Percentiles rank a stretch among this genome's conserved stretches.
phyloP scores from a whole-genome alignment of 2,329 filamentous ascomycete genomes.

The Pseudogymnoascus pannorum region DNA sequence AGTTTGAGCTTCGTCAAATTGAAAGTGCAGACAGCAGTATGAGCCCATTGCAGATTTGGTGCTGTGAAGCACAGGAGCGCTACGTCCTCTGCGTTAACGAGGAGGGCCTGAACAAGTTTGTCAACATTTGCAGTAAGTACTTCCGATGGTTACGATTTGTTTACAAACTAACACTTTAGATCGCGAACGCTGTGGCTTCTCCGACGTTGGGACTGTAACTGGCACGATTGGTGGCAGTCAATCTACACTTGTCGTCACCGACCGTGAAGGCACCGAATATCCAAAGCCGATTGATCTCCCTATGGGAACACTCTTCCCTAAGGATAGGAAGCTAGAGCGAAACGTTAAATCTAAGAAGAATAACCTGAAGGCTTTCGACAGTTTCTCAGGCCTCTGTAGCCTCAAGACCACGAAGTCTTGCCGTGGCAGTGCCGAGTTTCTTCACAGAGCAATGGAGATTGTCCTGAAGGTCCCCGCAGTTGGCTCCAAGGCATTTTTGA shows the following conservation, averaged over 20 bases:
- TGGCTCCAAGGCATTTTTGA: slow-evolving; percentile 94
- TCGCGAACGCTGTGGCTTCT: slow-evolving; percentile 86
- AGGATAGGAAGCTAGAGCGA: slow-evolving; percentile 72
- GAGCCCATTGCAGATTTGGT: slow-evolving; percentile 97
- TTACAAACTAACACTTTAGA: slow-evolving; percentile 35
- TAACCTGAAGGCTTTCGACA: slow-evolving; percentile 65
- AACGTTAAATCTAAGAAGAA: slow-evolving; percentile 64
- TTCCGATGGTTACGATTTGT: background rate
- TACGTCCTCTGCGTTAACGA: slow-evolving; percentile 87
- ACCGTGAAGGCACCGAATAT: slow-evolving; percentile 67
- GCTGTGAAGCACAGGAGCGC: slow-evolving; percentile 91
- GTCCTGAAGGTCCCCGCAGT: slow-evolving; percentile 83
- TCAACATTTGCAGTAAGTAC: slow-evolving; percentile 50
- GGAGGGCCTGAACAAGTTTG: slow-evolving; percentile 71
- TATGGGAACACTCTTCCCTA: slow-evolving; percentile 82
- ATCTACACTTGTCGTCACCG: slow-evolving; percentile 70
- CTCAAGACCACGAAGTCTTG: slow-evolving; percentile 37
- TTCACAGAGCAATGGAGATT: slow-evolving; percentile 64
- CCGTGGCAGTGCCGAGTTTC: slow-evolving; percentile 36
- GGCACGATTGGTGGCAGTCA: slow-evolving; percentile 54
- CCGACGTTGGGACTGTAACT: slow-evolving; percentile 74
- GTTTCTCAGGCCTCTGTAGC: slow-evolving; percentile 45
- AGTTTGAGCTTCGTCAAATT: slow-evolving; percentile 89
- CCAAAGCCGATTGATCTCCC: slow-evolving; percentile 81
- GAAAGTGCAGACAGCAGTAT: slow-evolving; percentile 86